Evolutionary conservation across 2,329 filamentous ascomycete genomes (phyloP).

Genomic region (Fusarium pilosicola): DNA sequence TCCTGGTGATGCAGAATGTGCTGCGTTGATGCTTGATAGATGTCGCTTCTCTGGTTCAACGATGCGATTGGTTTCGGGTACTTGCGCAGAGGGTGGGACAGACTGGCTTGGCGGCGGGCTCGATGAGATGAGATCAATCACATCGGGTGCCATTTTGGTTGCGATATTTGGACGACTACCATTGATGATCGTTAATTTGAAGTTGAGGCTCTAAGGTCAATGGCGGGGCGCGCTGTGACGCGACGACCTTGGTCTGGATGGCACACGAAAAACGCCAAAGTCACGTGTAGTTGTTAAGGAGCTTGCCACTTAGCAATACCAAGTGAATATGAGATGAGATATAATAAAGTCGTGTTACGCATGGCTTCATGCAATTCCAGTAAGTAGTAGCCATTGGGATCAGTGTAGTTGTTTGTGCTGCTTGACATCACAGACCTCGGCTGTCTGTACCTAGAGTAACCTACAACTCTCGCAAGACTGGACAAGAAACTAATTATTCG

Average conservation of each 20-base stretch:
- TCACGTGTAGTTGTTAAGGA: conserved; percentile 32
- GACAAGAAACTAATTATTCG: neutral
- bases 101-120: conserved; percentile 42
- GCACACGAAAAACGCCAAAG: conserved; percentile 43
- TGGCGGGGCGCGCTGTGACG: conserved; percentile 36
- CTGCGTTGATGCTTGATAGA: neutral
- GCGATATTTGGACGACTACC: neutral
- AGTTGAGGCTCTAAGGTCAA: neutral
- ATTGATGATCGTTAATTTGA: neutral
- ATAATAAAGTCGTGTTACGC: neutral
- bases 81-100: conserved; percentile 1
- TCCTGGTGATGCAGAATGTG: neutral
- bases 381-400: neutral
- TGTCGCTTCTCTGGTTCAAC: neutral
- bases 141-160: conserved; percentile 45
- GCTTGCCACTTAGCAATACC: neutral
- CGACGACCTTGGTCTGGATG: neutral
- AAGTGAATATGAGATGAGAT: neutral
- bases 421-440: neutral
- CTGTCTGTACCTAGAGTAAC: neutral
- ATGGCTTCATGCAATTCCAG: neutral
- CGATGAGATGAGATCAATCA: conserved; percentile 53
- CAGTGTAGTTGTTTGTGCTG: neutral
- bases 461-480: neutral
- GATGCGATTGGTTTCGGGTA: neutral